Conservation (phyloP, 257 asterid genomes). For the Solanum appendiculatum region DNA sequence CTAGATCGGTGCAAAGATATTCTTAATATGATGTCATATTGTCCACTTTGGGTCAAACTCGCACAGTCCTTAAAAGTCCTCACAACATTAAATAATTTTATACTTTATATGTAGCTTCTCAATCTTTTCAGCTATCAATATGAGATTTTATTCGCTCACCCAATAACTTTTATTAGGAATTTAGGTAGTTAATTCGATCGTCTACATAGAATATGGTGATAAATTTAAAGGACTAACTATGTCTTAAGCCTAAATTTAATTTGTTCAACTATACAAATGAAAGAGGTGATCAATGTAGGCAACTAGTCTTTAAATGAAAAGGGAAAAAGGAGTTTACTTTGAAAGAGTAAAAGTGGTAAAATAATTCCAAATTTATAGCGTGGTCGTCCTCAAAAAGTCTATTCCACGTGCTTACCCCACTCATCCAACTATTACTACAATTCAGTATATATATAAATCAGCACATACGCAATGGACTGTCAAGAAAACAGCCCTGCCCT, state of each 20-base stretch:
- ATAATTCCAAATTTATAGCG: neutral
- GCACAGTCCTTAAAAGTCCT: too few species aligned
- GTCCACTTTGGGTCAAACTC: too few species aligned
- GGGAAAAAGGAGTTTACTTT: neutral
- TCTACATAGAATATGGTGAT: too few species aligned
- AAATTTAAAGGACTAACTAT: too few species aligned
- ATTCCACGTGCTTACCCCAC: neutral
- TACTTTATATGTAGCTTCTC: too few species aligned
- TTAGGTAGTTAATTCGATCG: too few species aligned
- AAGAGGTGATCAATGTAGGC: neutral
- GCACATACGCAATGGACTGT: neutral
- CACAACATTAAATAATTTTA: too few species aligned
- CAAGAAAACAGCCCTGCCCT: neutral
- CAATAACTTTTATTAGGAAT: too few species aligned
- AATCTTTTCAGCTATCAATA: too few species aligned
- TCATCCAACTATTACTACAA: neutral
- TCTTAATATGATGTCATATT: too few species aligned
- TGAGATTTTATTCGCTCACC: too few species aligned
- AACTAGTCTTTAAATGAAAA: neutral
- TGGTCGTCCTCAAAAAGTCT: neutral
- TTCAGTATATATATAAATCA: neutral
- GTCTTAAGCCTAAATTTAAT: neutral
- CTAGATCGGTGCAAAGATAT: too few species aligned
- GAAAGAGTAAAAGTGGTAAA: neutral
- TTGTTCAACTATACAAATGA: neutral